These are phyloP conservation scores for Cordia subcordata DNA, from an alignment of 257 asterid genomes.

Conservation along the genomic window DNA sequence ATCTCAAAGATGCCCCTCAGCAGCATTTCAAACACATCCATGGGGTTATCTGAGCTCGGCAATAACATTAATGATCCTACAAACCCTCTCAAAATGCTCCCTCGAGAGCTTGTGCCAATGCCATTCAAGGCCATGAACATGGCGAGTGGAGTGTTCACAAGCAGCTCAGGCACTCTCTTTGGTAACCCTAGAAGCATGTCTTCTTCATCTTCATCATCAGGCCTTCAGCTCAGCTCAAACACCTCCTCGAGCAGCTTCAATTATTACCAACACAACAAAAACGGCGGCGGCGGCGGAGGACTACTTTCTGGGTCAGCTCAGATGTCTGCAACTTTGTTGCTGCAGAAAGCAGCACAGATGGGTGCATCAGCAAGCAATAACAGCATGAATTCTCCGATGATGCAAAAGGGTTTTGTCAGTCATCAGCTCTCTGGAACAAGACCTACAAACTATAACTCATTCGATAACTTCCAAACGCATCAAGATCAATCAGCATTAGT, in stretches of 20 bases:
- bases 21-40: conserved; percentile 31
- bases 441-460: conserved; percentile 14
- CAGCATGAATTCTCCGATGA: conserved; percentile 66
- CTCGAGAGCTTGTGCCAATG: conserved; percentile 52
- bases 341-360: conserved; percentile 87
- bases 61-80: conserved; percentile 31
- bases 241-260: conserved; percentile 42
- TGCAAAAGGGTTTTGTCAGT: conserved; percentile 61
- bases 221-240: conserved; percentile 75
- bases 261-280: conserved; percentile 42
- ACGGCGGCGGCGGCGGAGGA: conserved; percentile 23
- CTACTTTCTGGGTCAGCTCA: conserved; percentile 44
- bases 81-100: conserved; percentile 49
- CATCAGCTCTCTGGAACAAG: conserved; percentile 22
- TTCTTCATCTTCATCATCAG: conserved; percentile 57
- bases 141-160: conserved; percentile 56
- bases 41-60: conserved; percentile 51
- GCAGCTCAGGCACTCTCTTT: conserved; percentile 47
- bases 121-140: conserved; percentile 70
- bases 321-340: conserved; percentile 83
- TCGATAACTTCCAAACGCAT: conserved; percentile 35
- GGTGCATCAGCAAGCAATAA: conserved; percentile 62
- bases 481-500: conserved; percentile 24
- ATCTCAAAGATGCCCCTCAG: conserved; percentile 41
- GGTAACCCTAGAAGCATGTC: conserved; percentile 56